Evolutionary conservation across 2,329 filamentous ascomycete species (phyloP), one percentile per base, ranked within the genome.

Genomic region (Elsinoe batatas): DNA sequence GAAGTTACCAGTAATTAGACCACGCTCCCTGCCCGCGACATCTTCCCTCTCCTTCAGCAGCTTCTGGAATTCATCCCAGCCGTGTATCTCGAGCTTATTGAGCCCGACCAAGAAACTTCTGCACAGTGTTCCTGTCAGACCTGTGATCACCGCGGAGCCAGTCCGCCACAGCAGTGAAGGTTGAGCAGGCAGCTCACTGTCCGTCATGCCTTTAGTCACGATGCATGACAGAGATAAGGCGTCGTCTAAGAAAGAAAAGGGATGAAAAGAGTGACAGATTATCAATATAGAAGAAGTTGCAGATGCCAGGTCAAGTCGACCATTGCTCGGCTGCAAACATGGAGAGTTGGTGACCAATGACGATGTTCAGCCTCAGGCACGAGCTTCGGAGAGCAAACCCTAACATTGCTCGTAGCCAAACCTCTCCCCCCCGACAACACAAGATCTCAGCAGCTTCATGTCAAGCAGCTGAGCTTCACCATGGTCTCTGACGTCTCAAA

Each of bases 1-100:
- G 30, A 43, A 62, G 74, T 58, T 74, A 89, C 87, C 88, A 61
- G 91, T 97, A 59, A 97, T 77, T 58, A 97, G 77, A 15, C 91
- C 93, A 63, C 84, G 80, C 57, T 85, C 75, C 60, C 89, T 82
- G 51, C 76, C 77, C 40, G 80, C 77, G 3, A 81, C 74, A 68
- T 91, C 79, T 62, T 78, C 76, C 59, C 91, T 80, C 61, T 80
- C 78, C 63, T 96, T 90, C 36, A 97, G 72, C 3, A 91, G 72
- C 50, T 82, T 75, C 35, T 93, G 73, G 61, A 98, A 93, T 10
- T 77, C 73, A 47, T 90, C 82, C 58, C 94, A 74, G 1, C 91
- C 91, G 63, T 83, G 78, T 4, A 88, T 81, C 68, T 96, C 84
- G 46, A 89, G 83, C 22, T 76, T 79, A 68, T 87, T 94, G 59